Evolutionary conservation across 208 protist genomes (phyloP), one percentile per base, ranked within the genome.

Genomic region (Leishmania tropica): DNA sequence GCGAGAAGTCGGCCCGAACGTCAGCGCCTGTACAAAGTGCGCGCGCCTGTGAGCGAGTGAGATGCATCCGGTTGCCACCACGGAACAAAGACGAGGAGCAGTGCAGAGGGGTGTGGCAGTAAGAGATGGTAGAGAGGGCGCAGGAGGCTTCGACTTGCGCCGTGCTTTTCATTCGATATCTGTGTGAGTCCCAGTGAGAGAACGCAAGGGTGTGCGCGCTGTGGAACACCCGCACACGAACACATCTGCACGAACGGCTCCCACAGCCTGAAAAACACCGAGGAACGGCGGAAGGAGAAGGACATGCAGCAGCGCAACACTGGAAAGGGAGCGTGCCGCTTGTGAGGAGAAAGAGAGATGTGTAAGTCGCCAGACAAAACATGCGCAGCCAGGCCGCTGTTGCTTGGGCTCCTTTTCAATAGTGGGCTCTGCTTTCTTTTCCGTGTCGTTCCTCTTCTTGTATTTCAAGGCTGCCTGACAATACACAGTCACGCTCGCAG

Each of bases 61-160:
- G 24, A 54, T 2, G 24, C 40, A 31, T 5, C 53, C 42, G 15
- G 53, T 78, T 53, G 28, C 40, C 70, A 51, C 35, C 3, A 47
- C 17, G 35, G 35, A 24, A 11, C 60, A 80, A 51, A 73, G 42
- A 81, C 54, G 75, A 67, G 37, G n/a, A 76, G 51, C 24, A 51
- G 62, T 17, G 40, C 15, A 77, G n/a, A 78, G 47, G 54, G 24
- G 35, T n/a, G 70, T 15, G 47, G 42, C 31, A 35, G 64, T 48
- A 65, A 77, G n/a, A 48, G 58, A 70, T 60, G 35, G 42, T 4
- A 42, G 42, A 78, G 70, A 35, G 35, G 40, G 19, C 24, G 76
- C 45, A 48, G 64, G 42, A 81, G n/a, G 45, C 10, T 47, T 74
- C 70, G 2, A 37, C 21, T 74, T 21, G 13, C 24, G 1, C 21